Conservation (phyloP, 768 basidiomycete genomes). For the Auricularia cornea region DNA sequence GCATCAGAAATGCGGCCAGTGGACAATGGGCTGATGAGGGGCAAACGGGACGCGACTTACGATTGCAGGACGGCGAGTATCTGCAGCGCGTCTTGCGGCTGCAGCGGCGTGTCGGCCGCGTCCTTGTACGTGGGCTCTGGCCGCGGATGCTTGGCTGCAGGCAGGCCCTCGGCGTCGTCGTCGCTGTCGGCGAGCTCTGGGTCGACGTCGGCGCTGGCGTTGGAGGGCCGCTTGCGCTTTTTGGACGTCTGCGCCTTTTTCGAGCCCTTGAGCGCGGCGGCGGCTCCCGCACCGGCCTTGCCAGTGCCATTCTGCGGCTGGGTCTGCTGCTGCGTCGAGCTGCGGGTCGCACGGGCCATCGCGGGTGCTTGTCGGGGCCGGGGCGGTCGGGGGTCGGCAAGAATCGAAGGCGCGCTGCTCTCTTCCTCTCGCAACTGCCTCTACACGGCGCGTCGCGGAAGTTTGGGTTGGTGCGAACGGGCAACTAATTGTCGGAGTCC, state of each 20-base stretch:
- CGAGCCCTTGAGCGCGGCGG: not conserved
- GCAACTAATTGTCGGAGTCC: too few species aligned
- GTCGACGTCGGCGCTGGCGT: not conserved
- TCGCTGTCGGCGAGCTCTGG: not conserved
- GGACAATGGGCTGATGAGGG: conserved; percentile 5
- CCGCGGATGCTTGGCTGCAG: conserved; percentile 42
- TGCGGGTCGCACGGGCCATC: conserved; percentile 77
- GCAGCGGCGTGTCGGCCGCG: conserved; percentile 41
- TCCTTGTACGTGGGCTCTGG: conserved; percentile 29
- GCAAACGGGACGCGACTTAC: conserved; percentile 26
- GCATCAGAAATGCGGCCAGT: not conserved
- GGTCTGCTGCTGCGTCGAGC: conserved; percentile 29
- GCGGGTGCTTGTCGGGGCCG: not conserved
- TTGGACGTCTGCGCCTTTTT: conserved; percentile 24
- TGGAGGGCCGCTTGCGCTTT: conserved; percentile 58
- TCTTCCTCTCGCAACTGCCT: conserved; percentile 6
- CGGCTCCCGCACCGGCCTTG: not conserved
- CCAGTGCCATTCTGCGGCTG: not conserved
- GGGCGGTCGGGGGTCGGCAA: not conserved
- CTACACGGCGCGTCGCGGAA: conserved; percentile 2
- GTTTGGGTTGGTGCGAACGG: not conserved
- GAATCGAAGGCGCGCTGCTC: not conserved
- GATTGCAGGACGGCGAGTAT: conserved; percentile 54
- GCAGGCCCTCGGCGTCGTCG: conserved; percentile 39
- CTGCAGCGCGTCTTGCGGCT: conserved; percentile 36